These are phyloP conservation scores for Ricinus communis DNA, from an alignment of 345 rosid genomes.

Conservation along the genomic window DNA sequence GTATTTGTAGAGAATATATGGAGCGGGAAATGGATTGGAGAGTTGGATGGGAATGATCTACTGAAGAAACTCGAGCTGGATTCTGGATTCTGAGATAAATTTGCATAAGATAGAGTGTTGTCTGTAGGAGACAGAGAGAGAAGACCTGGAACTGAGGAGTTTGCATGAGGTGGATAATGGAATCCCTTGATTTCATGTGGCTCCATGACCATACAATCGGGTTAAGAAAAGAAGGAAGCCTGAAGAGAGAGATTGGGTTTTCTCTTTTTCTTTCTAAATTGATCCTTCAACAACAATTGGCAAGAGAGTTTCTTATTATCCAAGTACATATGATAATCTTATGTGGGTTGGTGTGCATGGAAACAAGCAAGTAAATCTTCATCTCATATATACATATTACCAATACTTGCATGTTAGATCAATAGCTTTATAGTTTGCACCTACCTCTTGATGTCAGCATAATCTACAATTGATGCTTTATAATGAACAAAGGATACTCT, in stretches of 20 bases:
- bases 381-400: neutral
- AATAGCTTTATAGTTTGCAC: constrained; percentile 1
- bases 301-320: constrained; percentile 5
- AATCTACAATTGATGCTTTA: constrained; percentile 1
- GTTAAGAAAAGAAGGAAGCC: constrained; percentile 8
- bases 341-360: neutral
- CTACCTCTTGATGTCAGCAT: neutral
- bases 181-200: constrained; percentile 21
- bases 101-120: constrained; percentile 20
- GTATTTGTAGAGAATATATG: constrained; percentile 36
- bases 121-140: constrained; percentile 19
- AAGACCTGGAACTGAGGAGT: constrained; percentile 19
- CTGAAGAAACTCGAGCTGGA: constrained; percentile 25
- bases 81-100: constrained; percentile 37
- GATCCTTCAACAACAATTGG: neutral
- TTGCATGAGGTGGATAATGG: constrained; percentile 15
- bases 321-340: neutral
- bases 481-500: neutral
- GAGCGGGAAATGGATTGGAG: constrained; percentile 33
- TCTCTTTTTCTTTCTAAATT: too few relatives aligned
- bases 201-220: constrained; percentile 26
- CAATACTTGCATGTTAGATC: neutral
- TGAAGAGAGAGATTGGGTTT: constrained; percentile 8
- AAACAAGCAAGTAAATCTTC: neutral
- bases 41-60: constrained; percentile 24